Percentiles rank a stretch among this genome's conserved stretches.
Evolutionary conservation across 768 basidiomycete genomes (phyloP).

Genomic region (Pleurotus platypus): DNA sequence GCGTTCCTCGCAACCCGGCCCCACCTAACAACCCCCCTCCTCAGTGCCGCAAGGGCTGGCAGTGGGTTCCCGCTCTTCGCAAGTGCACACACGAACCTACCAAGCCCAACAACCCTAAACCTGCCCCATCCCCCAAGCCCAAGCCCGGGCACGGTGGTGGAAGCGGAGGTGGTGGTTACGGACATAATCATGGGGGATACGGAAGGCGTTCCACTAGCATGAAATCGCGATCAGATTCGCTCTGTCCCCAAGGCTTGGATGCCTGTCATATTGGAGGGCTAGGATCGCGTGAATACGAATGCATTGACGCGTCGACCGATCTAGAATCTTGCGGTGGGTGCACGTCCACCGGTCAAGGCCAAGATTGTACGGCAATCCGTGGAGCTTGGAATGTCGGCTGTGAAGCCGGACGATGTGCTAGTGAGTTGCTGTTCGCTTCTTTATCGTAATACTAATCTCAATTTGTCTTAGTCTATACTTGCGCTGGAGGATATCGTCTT

Average conservation of each 20-base stretch:
- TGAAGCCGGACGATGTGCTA: conserved; percentile 45
- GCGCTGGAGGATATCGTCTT: conserved; percentile 43
- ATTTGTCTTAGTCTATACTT: conserved; percentile 41
- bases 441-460: background rate
- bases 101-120: conserved; percentile 19
- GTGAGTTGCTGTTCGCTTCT: conserved; percentile 30
- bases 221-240: conserved; percentile 33
- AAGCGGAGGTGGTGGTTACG: conserved; percentile 15
- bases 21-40: conserved; percentile 40
- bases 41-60: conserved; percentile 42
- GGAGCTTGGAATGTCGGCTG: conserved; percentile 74
- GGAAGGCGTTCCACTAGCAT: conserved; percentile 8
- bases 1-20: conserved; percentile 44
- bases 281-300: conserved; percentile 46
- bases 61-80: conserved; percentile 38
- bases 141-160: conserved; percentile 15
- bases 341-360: conserved; percentile 52
- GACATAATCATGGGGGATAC: conserved; percentile 19
- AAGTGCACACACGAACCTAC: conserved; percentile 35
- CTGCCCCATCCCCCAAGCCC: conserved; percentile 35
- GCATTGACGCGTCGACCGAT: conserved; percentile 59
- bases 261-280: conserved; percentile 53
- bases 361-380: conserved; percentile 67
- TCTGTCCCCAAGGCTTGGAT: conserved; percentile 52
- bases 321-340: conserved; percentile 79